Evolutionary conservation across 1,139 yeast species (phyloP).

Genomic region (Scheffersomyces titani): DNA sequence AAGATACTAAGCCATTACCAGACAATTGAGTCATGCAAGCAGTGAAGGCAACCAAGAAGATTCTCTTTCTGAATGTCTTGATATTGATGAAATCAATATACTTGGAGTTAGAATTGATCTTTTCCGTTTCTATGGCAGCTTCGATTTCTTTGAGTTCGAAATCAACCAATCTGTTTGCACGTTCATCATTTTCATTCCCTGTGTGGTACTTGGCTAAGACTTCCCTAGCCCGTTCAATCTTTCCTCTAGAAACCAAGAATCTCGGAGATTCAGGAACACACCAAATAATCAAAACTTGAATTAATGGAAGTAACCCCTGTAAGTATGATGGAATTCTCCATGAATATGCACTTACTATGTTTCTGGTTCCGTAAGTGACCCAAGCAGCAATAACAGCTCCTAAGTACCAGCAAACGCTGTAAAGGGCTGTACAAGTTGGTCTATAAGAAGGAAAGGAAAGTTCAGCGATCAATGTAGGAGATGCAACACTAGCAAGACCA

Average conservation of each 20-base stretch:
- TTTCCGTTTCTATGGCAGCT: slow-evolving; percentile 38
- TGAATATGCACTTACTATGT: slow-evolving; percentile 25
- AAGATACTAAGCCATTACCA: slow-evolving; percentile 55
- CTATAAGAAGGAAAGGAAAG: slow-evolving; percentile 51
- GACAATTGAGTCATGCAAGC: slow-evolving; percentile 47
- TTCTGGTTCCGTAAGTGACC: slow-evolving; percentile 52
- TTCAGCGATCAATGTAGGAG: slow-evolving; percentile 44
- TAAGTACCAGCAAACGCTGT: slow-evolving; percentile 43
- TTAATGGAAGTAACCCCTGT: slow-evolving; percentile 39
- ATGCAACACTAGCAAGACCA: slow-evolving; percentile 35
- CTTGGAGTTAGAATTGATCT: slow-evolving; percentile 20
- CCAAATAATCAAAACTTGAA: slow-evolving; percentile 27
- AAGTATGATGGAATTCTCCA: slow-evolving; percentile 52
- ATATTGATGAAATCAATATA: slow-evolving; percentile 38
- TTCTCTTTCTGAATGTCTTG: slow-evolving; percentile 45
- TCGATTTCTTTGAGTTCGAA: slow-evolving; percentile 49
- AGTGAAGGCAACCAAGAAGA: slow-evolving; percentile 35
- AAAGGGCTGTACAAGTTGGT: slow-evolving; percentile 44
- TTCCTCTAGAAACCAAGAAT: slow-evolving; percentile 38
- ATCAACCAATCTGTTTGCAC: slow-evolving; percentile 36
- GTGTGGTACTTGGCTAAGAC: slow-evolving; percentile 41
- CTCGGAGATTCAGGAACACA: slow-evolving; percentile 52
- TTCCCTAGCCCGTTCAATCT: slow-evolving; percentile 31
- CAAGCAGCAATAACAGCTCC: slow-evolving; percentile 60
- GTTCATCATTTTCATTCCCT: slow-evolving; percentile 31